Percentiles rank a stretch among this genome's conserved stretches.
Conservation (phyloP, 2,329 filamentous ascomycete genomes). For the Trichoderma endophyticum region DNA sequence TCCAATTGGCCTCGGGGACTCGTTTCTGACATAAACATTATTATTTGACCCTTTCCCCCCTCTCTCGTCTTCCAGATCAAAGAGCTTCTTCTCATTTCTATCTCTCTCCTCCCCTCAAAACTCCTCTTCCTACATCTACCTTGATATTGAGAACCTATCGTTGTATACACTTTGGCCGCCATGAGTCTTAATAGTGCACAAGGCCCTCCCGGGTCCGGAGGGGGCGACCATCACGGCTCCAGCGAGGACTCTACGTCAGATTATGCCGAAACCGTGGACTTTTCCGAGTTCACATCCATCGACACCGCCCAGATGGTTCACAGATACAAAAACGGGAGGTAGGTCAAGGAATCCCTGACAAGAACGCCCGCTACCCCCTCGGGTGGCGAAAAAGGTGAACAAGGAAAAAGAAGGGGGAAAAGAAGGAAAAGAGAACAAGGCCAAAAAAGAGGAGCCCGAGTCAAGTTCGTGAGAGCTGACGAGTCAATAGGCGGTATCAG, state of each 20-base stretch:
- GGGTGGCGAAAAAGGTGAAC: background rate
- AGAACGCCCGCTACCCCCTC: background rate
- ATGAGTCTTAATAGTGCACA: background rate
- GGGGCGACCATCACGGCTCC: constrained; percentile 24
- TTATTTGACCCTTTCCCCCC: background rate
- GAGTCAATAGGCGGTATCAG: constrained; percentile 44
- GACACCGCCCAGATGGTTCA: constrained; percentile 33
- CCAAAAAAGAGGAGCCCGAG: background rate
- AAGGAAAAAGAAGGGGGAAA: background rate
- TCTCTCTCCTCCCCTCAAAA: background rate
- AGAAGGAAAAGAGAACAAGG: background rate
- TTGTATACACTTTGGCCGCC: background rate
- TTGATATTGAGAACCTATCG: background rate
- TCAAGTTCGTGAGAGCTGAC: background rate
- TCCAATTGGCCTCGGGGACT: background rate
- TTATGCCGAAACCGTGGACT: constrained; percentile 36
- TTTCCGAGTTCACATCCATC: constrained; percentile 42
- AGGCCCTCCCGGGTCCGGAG: constrained; percentile 17
- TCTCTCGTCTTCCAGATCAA: background rate
- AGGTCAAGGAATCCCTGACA: constrained; percentile 8
- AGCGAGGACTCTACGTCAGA: constrained; percentile 37
- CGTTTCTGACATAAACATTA: background rate
- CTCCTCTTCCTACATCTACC: background rate
- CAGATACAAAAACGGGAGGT: constrained; percentile 39
- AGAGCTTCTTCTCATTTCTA: background rate